These are phyloP conservation scores for Ramularia collo-cygni DNA, from an alignment of 2,329 filamentous ascomycete species.

Conservation along the genomic window DNA sequence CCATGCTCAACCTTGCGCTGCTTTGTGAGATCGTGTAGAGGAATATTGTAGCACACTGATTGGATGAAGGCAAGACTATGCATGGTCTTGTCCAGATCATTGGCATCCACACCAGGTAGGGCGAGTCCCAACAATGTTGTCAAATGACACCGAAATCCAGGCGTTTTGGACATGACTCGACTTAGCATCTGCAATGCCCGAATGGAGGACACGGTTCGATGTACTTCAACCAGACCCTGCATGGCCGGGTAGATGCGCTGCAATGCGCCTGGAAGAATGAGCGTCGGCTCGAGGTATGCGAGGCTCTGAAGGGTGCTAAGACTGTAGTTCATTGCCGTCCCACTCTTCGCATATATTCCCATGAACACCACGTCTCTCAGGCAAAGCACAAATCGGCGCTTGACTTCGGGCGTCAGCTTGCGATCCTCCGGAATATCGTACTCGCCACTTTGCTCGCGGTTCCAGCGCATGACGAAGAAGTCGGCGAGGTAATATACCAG, in stretches of 20 bases:
- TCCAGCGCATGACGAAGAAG: conserved; percentile 96
- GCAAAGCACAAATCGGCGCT: conserved; percentile 80
- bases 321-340: conserved; percentile 84
- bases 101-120: conserved; percentile 92
- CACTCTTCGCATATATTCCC: conserved; percentile 95
- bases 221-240: conserved; percentile 93
- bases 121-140: conserved; percentile 89
- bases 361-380: conserved; percentile 93
- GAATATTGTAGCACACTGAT: conserved; percentile 91
- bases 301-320: conserved; percentile 83
- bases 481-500: conserved; percentile 88
- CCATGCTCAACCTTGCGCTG: conserved; percentile 38
- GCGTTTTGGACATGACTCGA: conserved; percentile 82
- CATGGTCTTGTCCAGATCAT: conserved; percentile 89
- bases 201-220: conserved; percentile 89
- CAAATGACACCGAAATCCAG: conserved; percentile 94
- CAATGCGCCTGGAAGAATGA: conserved; percentile 86
- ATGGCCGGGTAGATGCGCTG: conserved; percentile 96
- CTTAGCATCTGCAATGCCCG: conserved; percentile 88
- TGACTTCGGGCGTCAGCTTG: conserved; percentile 71
- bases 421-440: conserved; percentile 77
- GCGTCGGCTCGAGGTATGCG: conserved; percentile 80
- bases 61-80: conserved; percentile 94
- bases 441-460: conserved; percentile 87
- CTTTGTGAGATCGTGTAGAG: conserved; percentile 73